phyloP scores from a whole-genome alignment of 495 filamentous ascomycete species.

The Achaetomiella virescens region DNA sequence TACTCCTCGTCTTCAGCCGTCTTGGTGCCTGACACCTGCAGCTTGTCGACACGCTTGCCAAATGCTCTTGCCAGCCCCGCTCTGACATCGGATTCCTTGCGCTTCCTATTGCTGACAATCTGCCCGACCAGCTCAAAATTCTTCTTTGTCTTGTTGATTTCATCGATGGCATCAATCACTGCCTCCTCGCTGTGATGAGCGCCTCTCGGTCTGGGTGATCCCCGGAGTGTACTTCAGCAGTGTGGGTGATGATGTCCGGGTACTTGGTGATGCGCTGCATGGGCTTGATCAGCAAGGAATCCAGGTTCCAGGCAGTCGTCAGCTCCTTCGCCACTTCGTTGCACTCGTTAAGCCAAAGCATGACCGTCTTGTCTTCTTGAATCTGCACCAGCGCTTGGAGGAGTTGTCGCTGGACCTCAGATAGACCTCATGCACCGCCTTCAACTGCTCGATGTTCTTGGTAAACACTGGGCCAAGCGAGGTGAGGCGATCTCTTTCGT shows the following conservation, averaged over 20 bases:
- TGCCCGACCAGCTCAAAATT: slow-evolving; percentile 83
- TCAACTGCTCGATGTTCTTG: slow-evolving; percentile 66
- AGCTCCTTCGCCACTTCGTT: slow-evolving; percentile 80
- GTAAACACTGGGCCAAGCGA: slow-evolving; percentile 74
- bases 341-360: slow-evolving; percentile 89
- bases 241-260: slow-evolving; percentile 70
- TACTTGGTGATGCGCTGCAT: slow-evolving; percentile 91
- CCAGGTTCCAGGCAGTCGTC: slow-evolving; percentile 87
- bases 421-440: slow-evolving; percentile 78
- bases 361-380: slow-evolving; percentile 66
- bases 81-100: slow-evolving; percentile 84
- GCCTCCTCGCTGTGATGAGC: slow-evolving; percentile 56
- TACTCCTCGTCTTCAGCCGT: slow-evolving; percentile 76
- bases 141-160: slow-evolving; percentile 90
- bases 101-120: slow-evolving; percentile 69
- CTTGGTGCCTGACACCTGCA: slow-evolving; percentile 54
- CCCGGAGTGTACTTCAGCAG: slow-evolving; percentile 70
- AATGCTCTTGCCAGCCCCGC: slow-evolving; percentile 80
- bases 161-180: slow-evolving; percentile 64
- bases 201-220: slow-evolving; percentile 75
- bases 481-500: slow-evolving; percentile 64
- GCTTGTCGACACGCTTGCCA: slow-evolving; percentile 74
- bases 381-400: slow-evolving; percentile 68
- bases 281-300: slow-evolving; percentile 91
- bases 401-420: slow-evolving; percentile 81